Base-by-base conservation (phyloP, 2,329 filamentous ascomycete genomes). In the Epichloe sp. region DNA sequence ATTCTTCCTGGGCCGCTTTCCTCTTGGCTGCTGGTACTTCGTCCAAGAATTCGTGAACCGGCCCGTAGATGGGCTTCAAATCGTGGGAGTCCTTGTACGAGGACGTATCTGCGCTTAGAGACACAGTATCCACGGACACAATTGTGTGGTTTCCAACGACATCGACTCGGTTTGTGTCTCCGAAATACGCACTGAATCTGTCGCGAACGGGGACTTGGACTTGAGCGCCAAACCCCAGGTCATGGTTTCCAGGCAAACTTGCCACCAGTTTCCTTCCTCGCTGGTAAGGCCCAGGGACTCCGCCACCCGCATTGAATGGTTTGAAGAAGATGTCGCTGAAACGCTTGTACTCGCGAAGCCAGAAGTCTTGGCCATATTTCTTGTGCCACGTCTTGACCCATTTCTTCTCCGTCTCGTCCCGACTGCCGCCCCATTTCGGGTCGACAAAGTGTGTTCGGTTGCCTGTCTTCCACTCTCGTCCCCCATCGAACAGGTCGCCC, bases 91-190 rank as follows among this genome's bases (percentile, higher is more conserved):
- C 68, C 38, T 73, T 74, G 63, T 76, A 71, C 46, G 71, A 64
- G 2, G 78, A 79, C 2, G 72, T 72, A 44, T 65, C 76, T 3
- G 93, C 91, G 62, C 88, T 95, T 59, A 97, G 68, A 0, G 90
- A 96, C 4, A 95, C 83, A 0, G 85, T 80, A 63, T 98, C 93
- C 7, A 98, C 77, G 0, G 88, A 94, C 19, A 98, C 87, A 63
- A 98, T 89, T 0, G 88, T 94, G 65, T 98, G 93, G 62, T 98
- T 98, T 12, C 88, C 93, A 49, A 97, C 77, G 5, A 97, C 77
- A 64, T 97, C 89, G 19, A 98, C 82, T 8, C 88, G 77, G 65
- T 96, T 97, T n/a, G 83, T 80, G 51, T 93, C 84, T 4, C 93
- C 93, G 68, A 98, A 97, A 63, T 84, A 95, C 3, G 84, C 80